phyloP scores from a whole-genome alignment of 441 rosid genomes.

The Eruca vesicaria region DNA sequence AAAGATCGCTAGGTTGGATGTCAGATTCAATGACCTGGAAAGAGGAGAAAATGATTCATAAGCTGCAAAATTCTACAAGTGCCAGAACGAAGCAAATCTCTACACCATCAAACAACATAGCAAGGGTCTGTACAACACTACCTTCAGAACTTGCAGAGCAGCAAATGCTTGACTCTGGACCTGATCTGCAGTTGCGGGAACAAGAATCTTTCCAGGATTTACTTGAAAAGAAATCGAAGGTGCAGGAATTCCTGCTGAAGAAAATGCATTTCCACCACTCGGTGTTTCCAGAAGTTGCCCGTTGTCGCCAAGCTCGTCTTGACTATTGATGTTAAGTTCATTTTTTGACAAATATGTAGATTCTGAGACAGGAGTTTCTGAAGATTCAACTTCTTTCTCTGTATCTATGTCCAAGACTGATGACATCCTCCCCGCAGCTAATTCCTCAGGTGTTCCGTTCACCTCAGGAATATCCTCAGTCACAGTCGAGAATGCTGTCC shows the following conservation, averaged over 20 bases:
- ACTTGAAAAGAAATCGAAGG: conserved; percentile 69
- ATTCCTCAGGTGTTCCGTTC: conserved; percentile 34
- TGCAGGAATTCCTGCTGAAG: conserved; percentile 85
- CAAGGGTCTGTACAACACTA: conserved; percentile 16
- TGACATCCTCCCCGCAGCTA: conserved; percentile 34
- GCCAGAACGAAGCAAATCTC: conserved; percentile 7
- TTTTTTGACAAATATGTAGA: conserved; percentile 37
- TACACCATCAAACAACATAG: conserved; percentile 5
- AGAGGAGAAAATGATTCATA: conserved; percentile 3
- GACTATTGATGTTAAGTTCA: conserved; percentile 37
- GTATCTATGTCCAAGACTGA: conserved; percentile 41
- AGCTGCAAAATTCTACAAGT: conserved; percentile 18
- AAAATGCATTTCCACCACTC: conserved; percentile 40
- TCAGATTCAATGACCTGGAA: conserved; percentile 86
- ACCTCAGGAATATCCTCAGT: conserved; percentile 42
- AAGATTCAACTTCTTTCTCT: conserved; percentile 38
- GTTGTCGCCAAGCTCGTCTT: conserved; percentile 34
- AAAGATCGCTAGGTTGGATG: conserved; percentile 70
- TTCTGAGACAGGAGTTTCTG: conserved; percentile 38
- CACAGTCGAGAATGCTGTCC: conserved; percentile 26
- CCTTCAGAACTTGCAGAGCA: conserved; percentile 87
- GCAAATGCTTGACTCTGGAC: conserved; percentile 87
- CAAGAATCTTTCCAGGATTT: conserved; percentile 76
- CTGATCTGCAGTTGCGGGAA: conserved; percentile 82
- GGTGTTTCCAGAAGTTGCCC: conserved; percentile 35